A percentile compares a stretch with the other conserved stretches of the same genome.
Evolutionary conservation across 805 yeast genomes (phyloP).

Genomic region (Lipomyces kockii): DNA sequence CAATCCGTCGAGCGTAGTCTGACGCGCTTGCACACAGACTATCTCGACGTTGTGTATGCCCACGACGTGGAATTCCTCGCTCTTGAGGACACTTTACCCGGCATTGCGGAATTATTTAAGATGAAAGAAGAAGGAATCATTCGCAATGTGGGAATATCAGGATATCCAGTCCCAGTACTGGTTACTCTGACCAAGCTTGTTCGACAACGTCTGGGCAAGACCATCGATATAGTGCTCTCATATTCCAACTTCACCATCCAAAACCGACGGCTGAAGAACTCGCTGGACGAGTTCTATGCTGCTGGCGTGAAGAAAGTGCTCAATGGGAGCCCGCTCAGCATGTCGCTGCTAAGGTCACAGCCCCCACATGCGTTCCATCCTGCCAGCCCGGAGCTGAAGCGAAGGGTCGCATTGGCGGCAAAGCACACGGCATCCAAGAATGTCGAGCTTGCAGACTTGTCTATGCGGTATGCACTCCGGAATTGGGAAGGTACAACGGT

Average conservation of each 20-base stretch:
- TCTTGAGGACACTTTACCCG: conserved; percentile 59
- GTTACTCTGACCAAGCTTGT: conserved; percentile 54
- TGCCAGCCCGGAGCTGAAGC: conserved; percentile 61
- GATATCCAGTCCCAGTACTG: conserved; percentile 79
- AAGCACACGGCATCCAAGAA: conserved; percentile 52
- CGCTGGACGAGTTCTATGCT: conserved; percentile 56
- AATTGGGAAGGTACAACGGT: conserved; percentile 74
- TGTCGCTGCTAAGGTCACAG: conserved; percentile 78
- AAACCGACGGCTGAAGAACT: conserved; percentile 59
- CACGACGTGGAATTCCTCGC: conserved; percentile 88
- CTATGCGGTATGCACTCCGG: conserved; percentile 74
- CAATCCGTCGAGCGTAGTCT: conserved; percentile 69
- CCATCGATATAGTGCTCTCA: conserved; percentile 74
- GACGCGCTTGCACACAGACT: conserved; percentile 64
- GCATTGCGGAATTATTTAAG: conserved; percentile 61
- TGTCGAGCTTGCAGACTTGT: conserved; percentile 77
- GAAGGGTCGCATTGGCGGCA: conserved; percentile 53
- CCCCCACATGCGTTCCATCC: conserved; percentile 82
- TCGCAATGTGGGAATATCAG: conserved; percentile 75
- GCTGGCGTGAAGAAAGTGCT: conserved; percentile 63
- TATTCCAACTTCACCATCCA: conserved; percentile 85
- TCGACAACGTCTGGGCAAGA: conserved; percentile 54
- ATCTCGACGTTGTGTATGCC: conserved; percentile 79
- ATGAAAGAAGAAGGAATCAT: conserved; percentile 69
- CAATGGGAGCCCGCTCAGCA: conserved; percentile 84